Percentiles rank a stretch among this genome's conserved stretches.
phyloP scores from a whole-genome alignment of 192 early-diverging fungal species.

The Gryganskiella cystojenkinii region DNA sequence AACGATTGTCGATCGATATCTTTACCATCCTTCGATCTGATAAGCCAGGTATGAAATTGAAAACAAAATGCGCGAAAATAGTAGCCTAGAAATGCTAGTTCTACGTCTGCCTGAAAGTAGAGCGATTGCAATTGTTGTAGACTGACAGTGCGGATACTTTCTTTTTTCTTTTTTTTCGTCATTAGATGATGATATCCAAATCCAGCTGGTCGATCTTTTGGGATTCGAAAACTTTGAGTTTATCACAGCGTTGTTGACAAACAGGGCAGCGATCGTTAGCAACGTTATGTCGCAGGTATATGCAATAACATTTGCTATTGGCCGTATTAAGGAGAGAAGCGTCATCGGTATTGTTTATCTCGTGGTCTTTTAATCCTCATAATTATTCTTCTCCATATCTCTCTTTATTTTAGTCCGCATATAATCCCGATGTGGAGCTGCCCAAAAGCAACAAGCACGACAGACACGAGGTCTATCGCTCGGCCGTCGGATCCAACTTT shows the following conservation, averaged over 20 bases:
- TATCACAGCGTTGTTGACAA: constrained; percentile 64
- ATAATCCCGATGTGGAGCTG: constrained; percentile 19
- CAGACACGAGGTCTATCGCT: constrained; percentile 45
- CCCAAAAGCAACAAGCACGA: constrained; percentile 20
- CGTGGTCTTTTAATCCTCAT: neutral
- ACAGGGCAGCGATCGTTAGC: constrained; percentile 69
- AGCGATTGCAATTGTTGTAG: too few species aligned
- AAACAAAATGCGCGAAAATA: too few species aligned
- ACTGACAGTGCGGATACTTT: too few species aligned
- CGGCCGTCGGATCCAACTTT: constrained; percentile 71
- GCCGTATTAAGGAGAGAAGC: neutral
- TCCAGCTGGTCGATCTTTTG: constrained; percentile 73
- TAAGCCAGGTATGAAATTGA: constrained; percentile 55
- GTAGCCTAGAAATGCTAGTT: too few species aligned
- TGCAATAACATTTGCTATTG: neutral
- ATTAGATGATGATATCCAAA: constrained; percentile 72
- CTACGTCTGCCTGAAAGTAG: too few species aligned
- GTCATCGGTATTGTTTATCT: too few species aligned
- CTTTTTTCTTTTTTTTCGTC: too few species aligned
- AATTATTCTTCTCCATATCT: neutral
- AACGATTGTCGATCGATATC: constrained; percentile 72
- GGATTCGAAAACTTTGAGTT: constrained; percentile 82
- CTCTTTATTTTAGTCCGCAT: constrained; percentile 35
- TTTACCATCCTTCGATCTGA: constrained; percentile 76
- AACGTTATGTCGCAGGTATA: constrained; percentile 67